Conservation (phyloP, 1,284 basidiomycete genomes). For the Schizophyllum amplum region DNA sequence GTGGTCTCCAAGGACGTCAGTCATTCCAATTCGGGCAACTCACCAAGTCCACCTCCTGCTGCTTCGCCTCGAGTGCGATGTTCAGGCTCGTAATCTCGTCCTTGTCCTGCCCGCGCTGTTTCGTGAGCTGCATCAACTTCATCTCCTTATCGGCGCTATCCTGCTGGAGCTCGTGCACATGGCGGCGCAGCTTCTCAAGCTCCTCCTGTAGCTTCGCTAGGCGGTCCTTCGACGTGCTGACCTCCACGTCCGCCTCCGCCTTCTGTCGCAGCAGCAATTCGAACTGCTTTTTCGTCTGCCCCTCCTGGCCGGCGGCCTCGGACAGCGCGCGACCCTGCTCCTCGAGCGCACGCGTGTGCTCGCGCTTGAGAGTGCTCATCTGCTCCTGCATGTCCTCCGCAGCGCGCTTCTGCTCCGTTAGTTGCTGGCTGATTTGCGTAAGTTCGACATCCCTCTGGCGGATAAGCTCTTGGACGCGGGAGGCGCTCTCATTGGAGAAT, state of each 20-base stretch:
- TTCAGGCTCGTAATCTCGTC: conserved; percentile 77
- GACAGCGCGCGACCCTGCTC: conserved; percentile 33
- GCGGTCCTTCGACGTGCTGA: conserved; percentile 38
- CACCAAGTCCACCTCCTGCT: conserved; percentile 84
- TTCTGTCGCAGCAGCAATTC: conserved; percentile 43
- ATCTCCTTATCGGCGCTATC: conserved; percentile 81
- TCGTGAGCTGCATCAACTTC: conserved; percentile 64
- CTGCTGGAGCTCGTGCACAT: conserved; percentile 65
- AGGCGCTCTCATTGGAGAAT: conserved; percentile 30
- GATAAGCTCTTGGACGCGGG: conserved; percentile 16
- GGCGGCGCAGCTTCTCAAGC: conserved; percentile 50
- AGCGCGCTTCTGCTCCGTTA: conserved; percentile 28
- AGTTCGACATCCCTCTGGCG: conserved; percentile 40
- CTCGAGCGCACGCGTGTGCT: conserved; percentile 41
- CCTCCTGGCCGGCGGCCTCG: conserved; percentile 1
- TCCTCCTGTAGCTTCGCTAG: conserved; percentile 50
- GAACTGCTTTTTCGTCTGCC: conserved; percentile 30
- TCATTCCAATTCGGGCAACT: no score
- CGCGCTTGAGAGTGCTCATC: conserved; percentile 42
- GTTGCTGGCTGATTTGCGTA: conserved; percentile 5
- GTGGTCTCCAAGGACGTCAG: no score
- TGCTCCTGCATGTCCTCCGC: conserved; percentile 47
- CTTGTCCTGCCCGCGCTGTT: conserved; percentile 59
- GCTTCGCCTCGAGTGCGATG: conserved; percentile 82
- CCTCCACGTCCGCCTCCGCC: conserved; percentile 43